Percentiles rank a stretch among this genome's conserved stretches.
Evolutionary conservation across 352 stramenopile species (phyloP).

Genomic region (Pythium oligandrum): DNA sequence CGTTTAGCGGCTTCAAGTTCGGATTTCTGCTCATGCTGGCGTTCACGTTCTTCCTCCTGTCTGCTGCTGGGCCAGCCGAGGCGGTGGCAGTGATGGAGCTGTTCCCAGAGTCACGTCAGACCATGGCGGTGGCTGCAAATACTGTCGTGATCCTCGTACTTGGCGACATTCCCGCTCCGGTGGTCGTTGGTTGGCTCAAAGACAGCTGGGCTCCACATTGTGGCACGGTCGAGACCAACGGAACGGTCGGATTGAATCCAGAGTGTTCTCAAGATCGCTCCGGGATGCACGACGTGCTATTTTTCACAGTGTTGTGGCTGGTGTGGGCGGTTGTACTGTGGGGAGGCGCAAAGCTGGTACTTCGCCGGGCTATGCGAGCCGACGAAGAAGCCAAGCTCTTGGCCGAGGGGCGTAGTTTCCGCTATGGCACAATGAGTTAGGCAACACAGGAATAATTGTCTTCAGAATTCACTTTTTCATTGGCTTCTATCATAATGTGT

Average conservation of each 20-base stretch:
- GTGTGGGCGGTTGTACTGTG: constrained; percentile 55
- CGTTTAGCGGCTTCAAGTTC: constrained; percentile 27
- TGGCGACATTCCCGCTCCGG: constrained; percentile 86
- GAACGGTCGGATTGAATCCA: constrained; percentile 37
- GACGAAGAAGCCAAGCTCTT: too few species aligned
- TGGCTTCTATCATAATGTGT: too few species aligned
- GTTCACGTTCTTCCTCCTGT: constrained; percentile 52
- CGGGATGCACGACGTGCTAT: constrained; percentile 45
- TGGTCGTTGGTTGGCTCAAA: constrained; percentile 84
- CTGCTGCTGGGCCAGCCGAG: constrained; percentile 37
- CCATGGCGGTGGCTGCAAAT: constrained; percentile 80
- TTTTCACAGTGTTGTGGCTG: constrained; percentile 54
- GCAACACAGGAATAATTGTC: too few species aligned
- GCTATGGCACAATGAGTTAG: too few species aligned
- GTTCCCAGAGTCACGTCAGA: constrained; percentile 62
- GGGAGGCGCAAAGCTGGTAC: constrained; percentile 17
- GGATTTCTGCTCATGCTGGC: constrained; percentile 51
- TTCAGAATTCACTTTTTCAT: too few species aligned
- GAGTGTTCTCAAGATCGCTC: constrained; percentile 36
- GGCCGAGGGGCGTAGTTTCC: too few species aligned
- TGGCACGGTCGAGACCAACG: constrained; percentile 40
- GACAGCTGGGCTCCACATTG: constrained; percentile 82
- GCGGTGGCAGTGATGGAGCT: constrained; percentile 74
- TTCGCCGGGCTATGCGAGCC: neutral
- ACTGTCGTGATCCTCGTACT: constrained; percentile 84